Evolutionary conservation across 2,329 filamentous ascomycete species (phyloP), one percentile per base, ranked within the genome.

Genomic region (Diplodia seriata): DNA sequence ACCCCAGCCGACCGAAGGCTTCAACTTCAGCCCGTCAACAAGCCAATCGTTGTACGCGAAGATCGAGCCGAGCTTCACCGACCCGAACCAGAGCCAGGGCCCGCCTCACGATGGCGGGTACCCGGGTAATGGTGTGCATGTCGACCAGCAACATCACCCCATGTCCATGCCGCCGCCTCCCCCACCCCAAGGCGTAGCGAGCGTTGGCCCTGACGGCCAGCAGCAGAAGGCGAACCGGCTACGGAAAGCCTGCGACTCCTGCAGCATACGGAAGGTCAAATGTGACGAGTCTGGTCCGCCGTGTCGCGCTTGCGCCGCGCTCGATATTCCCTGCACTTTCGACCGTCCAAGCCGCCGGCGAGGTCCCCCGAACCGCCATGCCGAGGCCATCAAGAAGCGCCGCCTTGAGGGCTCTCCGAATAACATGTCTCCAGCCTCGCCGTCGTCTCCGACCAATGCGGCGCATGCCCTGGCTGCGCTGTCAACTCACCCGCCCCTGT

Each of bases 291-390:
- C 83, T 50, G 87, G 87, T n/a, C 87, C 87, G 33, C 88, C 89
- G 56, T 91, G 89, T 79, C 82, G 85, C 74, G 88, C 88, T 56
- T 91, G 89, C 77, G 82, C 86, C 51, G 84, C 85, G 64, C 81
- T 90, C 70, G 87, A 89, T 70, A 90, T 90, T 59, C 87, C 87
- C 31, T 91, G 89, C 75, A 90, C 88, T 68, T 90, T 89, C 75
- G 83, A 89, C 57, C 82, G 88, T 70, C 87, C 87, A 31, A 89
- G 85, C 74, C 83, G 86, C 68, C 83, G 89, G 69, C 82, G 89
- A 73, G 89, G 89, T 5, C 89, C 89, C 43, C 87, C 88, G 38
- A 91, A 90, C 73, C 81, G 85, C 70, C 87, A 90, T 79, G 88
- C 88, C 20, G 88, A 90, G 79, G 86, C 86, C 23, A 85, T 90